phyloP scores from a whole-genome alignment of 2,329 filamentous ascomycete species.

The Pseudocercospora crystallina region DNA sequence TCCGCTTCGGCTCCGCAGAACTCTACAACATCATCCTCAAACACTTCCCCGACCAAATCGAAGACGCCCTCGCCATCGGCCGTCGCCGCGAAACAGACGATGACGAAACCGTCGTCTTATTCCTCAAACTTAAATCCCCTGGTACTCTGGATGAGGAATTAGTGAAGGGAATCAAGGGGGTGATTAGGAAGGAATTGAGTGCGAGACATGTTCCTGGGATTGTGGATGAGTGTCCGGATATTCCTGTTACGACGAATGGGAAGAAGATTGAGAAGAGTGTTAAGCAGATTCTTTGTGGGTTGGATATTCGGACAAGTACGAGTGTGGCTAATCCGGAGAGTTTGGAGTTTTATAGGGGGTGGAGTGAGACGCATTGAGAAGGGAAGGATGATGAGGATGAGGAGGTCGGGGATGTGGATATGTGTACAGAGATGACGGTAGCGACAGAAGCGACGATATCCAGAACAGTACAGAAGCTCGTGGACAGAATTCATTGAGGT shows the following conservation, averaged over 20 bases:
- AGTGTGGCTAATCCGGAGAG: constrained; percentile 91
- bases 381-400: not conserved
- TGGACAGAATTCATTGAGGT: no score
- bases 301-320: constrained; percentile 83
- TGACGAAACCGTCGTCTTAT: constrained; percentile 86
- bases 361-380: constrained; percentile 60
- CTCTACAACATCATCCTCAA: constrained; percentile 93
- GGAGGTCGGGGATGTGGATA: not conserved
- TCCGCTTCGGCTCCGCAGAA: constrained; percentile 89
- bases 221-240: constrained; percentile 78
- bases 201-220: constrained; percentile 85
- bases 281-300: constrained; percentile 89
- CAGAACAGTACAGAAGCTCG: no score
- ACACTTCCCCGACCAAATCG: constrained; percentile 74
- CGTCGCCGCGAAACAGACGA: constrained; percentile 67
- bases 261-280: constrained; percentile 98
- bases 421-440: no score
- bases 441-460: no score
- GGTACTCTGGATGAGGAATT: constrained; percentile 61
- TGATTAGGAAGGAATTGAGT: constrained; percentile 75
- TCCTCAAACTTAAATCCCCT: constrained; percentile 71
- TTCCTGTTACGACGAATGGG: constrained; percentile 89
- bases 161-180: constrained; percentile 61
- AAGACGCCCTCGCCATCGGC: constrained; percentile 86
- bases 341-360: constrained; percentile 81